Conservation (phyloP, 2,329 filamentous ascomycete species). For the Fusarium neocosmosporiellum region DNA sequence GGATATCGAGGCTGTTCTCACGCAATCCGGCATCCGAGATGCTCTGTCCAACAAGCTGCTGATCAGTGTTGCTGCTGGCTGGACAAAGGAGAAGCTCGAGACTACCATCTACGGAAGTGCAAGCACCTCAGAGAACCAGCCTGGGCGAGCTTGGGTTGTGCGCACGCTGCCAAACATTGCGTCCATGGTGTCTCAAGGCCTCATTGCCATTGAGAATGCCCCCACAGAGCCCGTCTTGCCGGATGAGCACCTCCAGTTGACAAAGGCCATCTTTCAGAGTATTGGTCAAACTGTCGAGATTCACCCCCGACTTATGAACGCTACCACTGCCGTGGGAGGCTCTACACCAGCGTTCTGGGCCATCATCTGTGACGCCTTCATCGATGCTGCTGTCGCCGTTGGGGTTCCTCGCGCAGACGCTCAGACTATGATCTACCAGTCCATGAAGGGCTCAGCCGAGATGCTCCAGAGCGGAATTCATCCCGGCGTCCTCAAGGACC, state of each 20-base stretch:
- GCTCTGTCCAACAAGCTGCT: conserved; percentile 58
- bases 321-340: conserved; percentile 67
- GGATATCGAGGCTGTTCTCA: conserved; percentile 53
- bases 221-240: conserved; percentile 31
- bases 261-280: conserved; percentile 62
- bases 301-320: conserved; percentile 64
- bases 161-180: conserved; percentile 52
- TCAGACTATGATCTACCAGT: conserved; percentile 69
- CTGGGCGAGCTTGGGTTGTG: conserved; percentile 40
- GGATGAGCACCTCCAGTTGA: conserved; percentile 34
- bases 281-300: conserved; percentile 65
- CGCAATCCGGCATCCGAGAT: conserved; percentile 49
- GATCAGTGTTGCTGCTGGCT: conserved; percentile 64
- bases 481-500: conserved; percentile 67
- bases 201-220: conserved; percentile 48
- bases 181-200: conserved; percentile 46
- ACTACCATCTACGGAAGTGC: conserved; percentile 47
- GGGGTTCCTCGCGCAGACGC: conserved; percentile 67
- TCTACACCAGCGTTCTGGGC: conserved; percentile 71
- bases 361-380: conserved; percentile 67
- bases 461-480: conserved; percentile 65
- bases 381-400: conserved; percentile 70
- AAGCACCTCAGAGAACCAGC: conserved; percentile 22
- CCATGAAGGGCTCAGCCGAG: conserved; percentile 67
- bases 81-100: conserved; percentile 55